Evolutionary conservation across 2,329 filamentous ascomycete genomes (phyloP).

Genomic region (Trichoderma asperellum): DNA sequence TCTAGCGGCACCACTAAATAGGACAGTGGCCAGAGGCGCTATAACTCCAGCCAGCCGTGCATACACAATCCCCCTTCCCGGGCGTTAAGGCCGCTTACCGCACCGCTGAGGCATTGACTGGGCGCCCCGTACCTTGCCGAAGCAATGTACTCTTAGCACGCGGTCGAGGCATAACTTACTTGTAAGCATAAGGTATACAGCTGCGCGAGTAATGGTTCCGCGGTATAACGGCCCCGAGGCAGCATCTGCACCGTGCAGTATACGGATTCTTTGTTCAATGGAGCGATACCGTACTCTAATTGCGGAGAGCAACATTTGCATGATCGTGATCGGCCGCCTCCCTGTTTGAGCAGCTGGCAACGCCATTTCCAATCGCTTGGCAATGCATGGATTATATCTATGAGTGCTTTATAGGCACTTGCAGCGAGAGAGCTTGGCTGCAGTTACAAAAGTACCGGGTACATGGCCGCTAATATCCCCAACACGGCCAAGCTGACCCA

Average conservation of each 20-base stretch:
- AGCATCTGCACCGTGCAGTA: neutral
- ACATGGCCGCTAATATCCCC: neutral
- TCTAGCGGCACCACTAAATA: slow-evolving; percentile 1
- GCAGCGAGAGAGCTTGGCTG: neutral
- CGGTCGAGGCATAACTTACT: slow-evolving; percentile 3
- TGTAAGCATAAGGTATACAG: neutral
- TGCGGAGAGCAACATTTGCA: neutral
- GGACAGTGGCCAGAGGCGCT: slow-evolving; percentile 8
- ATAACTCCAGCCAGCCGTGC: neutral
- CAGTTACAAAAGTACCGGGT: neutral
- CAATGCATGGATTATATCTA: slow-evolving; percentile 13
- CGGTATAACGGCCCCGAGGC: neutral
- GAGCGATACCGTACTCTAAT: neutral
- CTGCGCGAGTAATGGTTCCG: slow-evolving; percentile 11
- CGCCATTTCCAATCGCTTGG: slow-evolving; percentile 12
- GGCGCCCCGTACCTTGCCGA: slow-evolving; percentile 5
- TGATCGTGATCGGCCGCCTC: neutral
- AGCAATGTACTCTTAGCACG: neutral
- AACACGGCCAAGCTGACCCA: neutral
- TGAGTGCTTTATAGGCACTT: neutral
- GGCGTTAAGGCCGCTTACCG: neutral
- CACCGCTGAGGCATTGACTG: neutral
- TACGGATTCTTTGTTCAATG: neutral
- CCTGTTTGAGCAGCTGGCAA: slow-evolving; percentile 1
- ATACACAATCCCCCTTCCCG: neutral